Conservation (phyloP, 2,329 filamentous ascomycete species). For the Coleophoma eucalyptorum region DNA sequence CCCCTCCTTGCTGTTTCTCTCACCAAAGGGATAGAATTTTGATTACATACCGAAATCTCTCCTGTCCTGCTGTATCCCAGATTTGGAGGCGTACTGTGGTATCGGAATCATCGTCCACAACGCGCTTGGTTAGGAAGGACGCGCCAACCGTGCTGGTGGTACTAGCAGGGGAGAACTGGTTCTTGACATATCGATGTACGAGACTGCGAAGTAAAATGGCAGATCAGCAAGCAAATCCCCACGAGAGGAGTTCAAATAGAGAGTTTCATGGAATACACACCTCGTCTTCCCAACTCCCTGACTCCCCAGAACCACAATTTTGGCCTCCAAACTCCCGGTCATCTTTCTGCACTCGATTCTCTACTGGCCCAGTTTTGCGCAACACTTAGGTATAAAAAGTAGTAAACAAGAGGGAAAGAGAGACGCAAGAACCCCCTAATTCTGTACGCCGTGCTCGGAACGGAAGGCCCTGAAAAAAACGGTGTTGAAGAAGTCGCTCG, state of each 20-base stretch:
- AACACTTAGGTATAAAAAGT: too few species aligned
- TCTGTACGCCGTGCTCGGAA: too few species aligned
- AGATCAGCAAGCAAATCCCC: neutral
- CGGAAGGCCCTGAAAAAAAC: too few species aligned
- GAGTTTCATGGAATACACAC: conserved; percentile 33
- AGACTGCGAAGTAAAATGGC: conserved; percentile 39
- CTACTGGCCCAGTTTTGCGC: too few species aligned
- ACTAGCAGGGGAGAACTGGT: conserved; percentile 26
- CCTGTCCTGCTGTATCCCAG: conserved; percentile 95
- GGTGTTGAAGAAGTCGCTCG: too few species aligned
- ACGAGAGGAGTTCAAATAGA: too few species aligned
- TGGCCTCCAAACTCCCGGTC: conserved; percentile 66
- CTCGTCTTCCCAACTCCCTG: conserved; percentile 80
- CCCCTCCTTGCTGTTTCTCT: neutral
- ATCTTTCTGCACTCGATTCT: conserved; percentile 7
- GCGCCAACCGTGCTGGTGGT: conserved; percentile 68
- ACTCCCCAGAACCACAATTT: conserved; percentile 77
- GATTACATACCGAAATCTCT: conserved; percentile 66
- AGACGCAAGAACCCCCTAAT: too few species aligned
- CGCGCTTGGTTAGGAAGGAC: conserved; percentile 75
- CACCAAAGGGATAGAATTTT: neutral
- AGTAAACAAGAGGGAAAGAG: too few species aligned
- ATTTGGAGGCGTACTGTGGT: conserved; percentile 89
- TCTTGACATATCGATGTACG: conserved; percentile 60
- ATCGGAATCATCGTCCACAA: conserved; percentile 79